Percentiles rank a stretch among this genome's conserved stretches.
Evolutionary conservation across 2,329 filamentous ascomycete genomes (phyloP).

Genomic region (Penicillium sclerotigenum): DNA sequence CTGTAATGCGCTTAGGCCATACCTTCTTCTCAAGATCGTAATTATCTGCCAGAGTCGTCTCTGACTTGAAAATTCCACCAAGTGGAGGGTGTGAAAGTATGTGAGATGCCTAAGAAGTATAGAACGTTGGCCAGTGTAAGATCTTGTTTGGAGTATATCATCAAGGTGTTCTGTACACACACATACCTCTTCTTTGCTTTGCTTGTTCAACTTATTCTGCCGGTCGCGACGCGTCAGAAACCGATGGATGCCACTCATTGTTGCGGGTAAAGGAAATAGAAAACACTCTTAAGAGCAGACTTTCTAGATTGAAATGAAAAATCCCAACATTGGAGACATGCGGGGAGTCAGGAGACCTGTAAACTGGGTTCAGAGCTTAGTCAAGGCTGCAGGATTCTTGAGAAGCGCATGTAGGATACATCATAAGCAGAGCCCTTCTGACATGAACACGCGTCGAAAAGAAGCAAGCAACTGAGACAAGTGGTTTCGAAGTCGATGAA

Average conservation of each 20-base stretch:
- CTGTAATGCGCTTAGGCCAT: conserved; percentile 1
- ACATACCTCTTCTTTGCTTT: conserved; percentile 35
- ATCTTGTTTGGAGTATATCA: not conserved
- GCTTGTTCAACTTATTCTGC: conserved; percentile 28
- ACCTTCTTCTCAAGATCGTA: conserved; percentile 38
- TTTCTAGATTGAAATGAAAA: conserved; percentile 5
- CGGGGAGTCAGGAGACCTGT: conserved; percentile 14
- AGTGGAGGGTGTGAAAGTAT: conserved; percentile 28
- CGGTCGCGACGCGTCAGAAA: conserved; percentile 43
- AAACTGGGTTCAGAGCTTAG: conserved; percentile 15
- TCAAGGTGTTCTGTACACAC: not conserved
- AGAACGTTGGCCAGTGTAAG: conserved; percentile 10
- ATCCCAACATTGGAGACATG: conserved; percentile 21
- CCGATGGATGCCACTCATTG: conserved; percentile 43
- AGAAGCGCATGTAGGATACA: conserved; percentile 20
- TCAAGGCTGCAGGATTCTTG: conserved; percentile 31
- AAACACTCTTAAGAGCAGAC: not conserved
- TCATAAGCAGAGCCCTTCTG: conserved; percentile 24
- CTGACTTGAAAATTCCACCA: conserved; percentile 34
- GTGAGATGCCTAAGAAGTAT: conserved; percentile 19
- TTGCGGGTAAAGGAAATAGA: conserved; percentile 1
- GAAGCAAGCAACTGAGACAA: not conserved
- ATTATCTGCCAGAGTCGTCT: conserved; percentile 17
- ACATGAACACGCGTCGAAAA: conserved; percentile 10
- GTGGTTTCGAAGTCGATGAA: not conserved